phyloP scores from a whole-genome alignment of 2,329 filamentous ascomycete genomes.

The Cytospora leucostoma region DNA sequence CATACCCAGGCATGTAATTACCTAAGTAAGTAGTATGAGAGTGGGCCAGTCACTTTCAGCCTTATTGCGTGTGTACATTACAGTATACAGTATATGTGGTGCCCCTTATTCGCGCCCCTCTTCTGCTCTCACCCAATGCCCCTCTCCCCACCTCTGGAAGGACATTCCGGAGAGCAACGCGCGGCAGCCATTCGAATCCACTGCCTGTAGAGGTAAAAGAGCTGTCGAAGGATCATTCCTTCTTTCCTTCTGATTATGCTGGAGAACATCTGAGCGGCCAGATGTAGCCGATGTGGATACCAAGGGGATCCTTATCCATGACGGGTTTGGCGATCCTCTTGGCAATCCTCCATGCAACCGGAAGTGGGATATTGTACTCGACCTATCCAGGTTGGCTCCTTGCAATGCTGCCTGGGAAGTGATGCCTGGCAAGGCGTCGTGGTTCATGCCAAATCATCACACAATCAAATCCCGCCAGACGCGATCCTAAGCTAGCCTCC shows the following conservation, averaged over 20 bases:
- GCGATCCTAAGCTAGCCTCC: too few species aligned
- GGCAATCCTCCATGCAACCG: neutral
- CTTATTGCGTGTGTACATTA: neutral
- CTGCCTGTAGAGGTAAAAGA: too few species aligned
- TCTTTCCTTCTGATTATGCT: too few species aligned
- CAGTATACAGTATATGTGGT: too few species aligned
- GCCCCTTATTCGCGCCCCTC: neutral
- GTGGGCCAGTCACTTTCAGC: neutral
- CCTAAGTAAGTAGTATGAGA: neutral
- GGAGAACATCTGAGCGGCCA: neutral
- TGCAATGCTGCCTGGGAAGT: neutral
- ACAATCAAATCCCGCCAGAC: neutral
- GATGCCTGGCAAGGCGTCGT: neutral
- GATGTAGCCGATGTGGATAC: slow-evolving; percentile 11
- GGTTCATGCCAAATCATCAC: neutral
- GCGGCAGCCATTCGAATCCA: too few species aligned
- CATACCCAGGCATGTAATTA: neutral
- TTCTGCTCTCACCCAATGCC: neutral
- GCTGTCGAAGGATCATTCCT: too few species aligned
- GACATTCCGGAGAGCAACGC: too few species aligned
- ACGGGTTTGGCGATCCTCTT: too few species aligned
- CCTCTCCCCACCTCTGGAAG: too few species aligned
- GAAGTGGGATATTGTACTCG: neutral
- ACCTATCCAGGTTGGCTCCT: neutral
- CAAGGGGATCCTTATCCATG: slow-evolving; percentile 1